These are phyloP conservation scores for Plasmodium coatneyi DNA, from an alignment of 169 alveolate species.

Conservation along the genomic window DNA sequence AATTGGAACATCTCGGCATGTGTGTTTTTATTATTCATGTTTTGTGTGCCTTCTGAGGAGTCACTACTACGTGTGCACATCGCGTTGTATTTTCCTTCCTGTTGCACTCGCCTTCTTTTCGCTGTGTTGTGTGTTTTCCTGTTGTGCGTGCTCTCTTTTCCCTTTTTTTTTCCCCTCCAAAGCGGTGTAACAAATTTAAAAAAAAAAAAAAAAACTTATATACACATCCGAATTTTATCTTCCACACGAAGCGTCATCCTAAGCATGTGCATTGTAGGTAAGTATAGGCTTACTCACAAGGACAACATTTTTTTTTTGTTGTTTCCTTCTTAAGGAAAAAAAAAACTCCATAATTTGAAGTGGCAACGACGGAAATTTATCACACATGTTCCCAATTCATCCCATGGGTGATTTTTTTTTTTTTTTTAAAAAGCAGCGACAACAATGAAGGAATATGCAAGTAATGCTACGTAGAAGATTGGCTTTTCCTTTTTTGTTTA, in stretches of 20 bases:
- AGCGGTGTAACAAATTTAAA: neutral
- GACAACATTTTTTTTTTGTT: neutral
- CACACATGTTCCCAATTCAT: neutral
- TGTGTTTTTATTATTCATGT: neutral
- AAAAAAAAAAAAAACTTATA: neutral
- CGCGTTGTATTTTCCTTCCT: neutral
- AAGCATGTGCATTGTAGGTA: neutral
- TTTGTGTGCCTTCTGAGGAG: neutral
- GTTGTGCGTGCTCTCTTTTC: neutral
- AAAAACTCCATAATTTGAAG: neutral
- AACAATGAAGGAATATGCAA: neutral
- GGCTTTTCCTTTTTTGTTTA: neutral
- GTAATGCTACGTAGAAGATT: neutral
- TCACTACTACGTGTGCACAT: neutral
- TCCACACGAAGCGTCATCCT: neutral
- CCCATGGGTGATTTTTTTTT: neutral
- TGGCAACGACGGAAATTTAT: neutral
- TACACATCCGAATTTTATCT: neutral
- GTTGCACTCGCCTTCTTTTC: neutral
- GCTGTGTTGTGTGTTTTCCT: neutral
- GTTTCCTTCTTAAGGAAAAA: neutral
- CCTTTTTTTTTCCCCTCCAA: neutral
- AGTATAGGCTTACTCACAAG: neutral
- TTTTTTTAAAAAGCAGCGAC: neutral
- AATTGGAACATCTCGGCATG: constrained; percentile 4